phyloP scores from a whole-genome alignment of 1,139 yeast genomes.

The Pichia kudriavzevii region DNA sequence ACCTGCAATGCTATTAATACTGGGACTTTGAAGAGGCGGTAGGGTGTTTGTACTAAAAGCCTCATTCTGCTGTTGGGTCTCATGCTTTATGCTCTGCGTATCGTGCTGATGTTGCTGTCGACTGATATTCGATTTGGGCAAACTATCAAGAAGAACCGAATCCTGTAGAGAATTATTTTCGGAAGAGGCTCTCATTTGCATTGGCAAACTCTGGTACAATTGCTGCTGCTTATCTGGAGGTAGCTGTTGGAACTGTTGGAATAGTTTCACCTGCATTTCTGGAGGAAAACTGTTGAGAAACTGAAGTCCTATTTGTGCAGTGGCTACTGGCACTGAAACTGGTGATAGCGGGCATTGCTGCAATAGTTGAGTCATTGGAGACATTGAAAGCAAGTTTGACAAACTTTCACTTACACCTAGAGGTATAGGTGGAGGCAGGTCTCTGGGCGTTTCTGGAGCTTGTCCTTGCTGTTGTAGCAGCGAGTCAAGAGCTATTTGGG shows the following conservation, averaged over 20 bases:
- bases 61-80: too few species aligned
- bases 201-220: conserved; percentile 16
- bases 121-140: conserved; percentile 18
- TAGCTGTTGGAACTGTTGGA: conserved; percentile 14
- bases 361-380: conserved; percentile 14
- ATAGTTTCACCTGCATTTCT: conserved; percentile 13
- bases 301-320: conserved; percentile 13
- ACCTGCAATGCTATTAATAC: too few species aligned
- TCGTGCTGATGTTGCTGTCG: too few species aligned
- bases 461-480: conserved; percentile 1
- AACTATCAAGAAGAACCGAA: conserved; percentile 20
- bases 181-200: conserved; percentile 10
- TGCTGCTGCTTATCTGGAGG: conserved; percentile 19
- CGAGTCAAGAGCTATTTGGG: too few species aligned
- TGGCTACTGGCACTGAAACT: conserved; percentile 3
- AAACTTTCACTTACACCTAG: conserved; percentile 2
- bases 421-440: conserved; percentile 1
- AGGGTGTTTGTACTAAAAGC: too few species aligned
- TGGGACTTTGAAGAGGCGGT: too few species aligned
- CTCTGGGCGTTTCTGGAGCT: conserved; percentile 3
- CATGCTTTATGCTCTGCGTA: too few species aligned
- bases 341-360: conserved; percentile 14
- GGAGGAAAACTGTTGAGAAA: conserved; percentile 16
- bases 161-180: conserved; percentile 13
- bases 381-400: conserved; percentile 7